Base-by-base conservation (phyloP, 192 early-diverging fungal genomes). In the Spinellus fusiger region DNA sequence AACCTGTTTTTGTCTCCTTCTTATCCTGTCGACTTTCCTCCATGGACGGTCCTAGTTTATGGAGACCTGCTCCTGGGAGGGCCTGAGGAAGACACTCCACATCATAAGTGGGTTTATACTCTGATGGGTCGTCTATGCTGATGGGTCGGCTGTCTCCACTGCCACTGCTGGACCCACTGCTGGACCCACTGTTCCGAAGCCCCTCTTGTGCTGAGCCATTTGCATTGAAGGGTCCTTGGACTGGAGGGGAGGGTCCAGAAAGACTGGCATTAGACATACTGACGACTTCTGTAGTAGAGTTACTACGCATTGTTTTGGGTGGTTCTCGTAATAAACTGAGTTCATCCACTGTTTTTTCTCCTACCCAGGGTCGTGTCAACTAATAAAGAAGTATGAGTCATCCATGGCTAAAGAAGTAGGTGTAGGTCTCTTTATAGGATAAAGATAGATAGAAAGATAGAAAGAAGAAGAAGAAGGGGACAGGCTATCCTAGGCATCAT, bases 311-410 rank as follows among this genome's bases (percentile, higher is more conserved):
- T 18, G 48, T 51, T 20, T 61, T 61, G 35, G 75, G 64, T 37
- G 88, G 88, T 55, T 90, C 88, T 18, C 88, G 66, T n/a, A 71
- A 49, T 25, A 78, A 62, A 54, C 85, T 87, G 37, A 91, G 55
- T 60, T 88, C 86, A 67, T 91, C 89, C 10, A 91, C 80, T 64
- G 84, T 87, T 47, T 85, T 85, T 69, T 91, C 86, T 13, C 80
- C 78, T 8, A 82, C 77, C 86, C 85, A 88, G 0, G 77, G 68
- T 29, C 89, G 65, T 2, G 83, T 84, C 46, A 91, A 67, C 59
- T 61, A 37, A 51, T 25, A 44, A 6, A 44, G 18, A 12, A 44
- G 10, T 12, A 44, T 44, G 13, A 44, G 5, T 37, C 13, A n/a
- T n/a, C n/a, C n/a, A n/a, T n/a, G n/a, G n/a, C n/a, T n/a, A n/a